phyloP scores from a whole-genome alignment of 2,329 filamentous ascomycete genomes.

The Fusarium odoratissimum region DNA sequence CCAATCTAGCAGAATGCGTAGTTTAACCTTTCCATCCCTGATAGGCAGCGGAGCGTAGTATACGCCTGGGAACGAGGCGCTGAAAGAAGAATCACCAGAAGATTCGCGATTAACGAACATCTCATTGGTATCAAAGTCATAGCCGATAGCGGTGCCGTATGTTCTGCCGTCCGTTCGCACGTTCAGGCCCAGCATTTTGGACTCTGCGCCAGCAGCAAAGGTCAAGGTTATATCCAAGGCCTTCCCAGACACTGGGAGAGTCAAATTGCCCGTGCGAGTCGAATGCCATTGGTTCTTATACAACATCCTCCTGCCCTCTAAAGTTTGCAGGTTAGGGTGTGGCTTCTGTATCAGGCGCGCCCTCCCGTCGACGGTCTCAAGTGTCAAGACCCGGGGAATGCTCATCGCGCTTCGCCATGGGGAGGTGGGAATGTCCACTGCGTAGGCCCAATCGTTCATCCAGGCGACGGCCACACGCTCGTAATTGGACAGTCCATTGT shows the following conservation, averaged over 20 bases:
- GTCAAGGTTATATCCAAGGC: neutral
- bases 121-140: neutral
- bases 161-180: neutral
- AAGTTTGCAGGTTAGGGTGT: accelerated
- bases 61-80: neutral
- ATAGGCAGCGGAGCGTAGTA: neutral
- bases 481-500: neutral
- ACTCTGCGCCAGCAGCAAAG: neutral
- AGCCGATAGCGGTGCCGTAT: neutral
- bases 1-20: neutral
- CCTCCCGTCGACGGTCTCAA: neutral
- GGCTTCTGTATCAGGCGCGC: neutral
- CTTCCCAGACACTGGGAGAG: neutral
- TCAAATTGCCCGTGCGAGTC: neutral
- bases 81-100: neutral
- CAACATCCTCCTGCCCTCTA: neutral
- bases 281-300: neutral
- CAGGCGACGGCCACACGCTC: neutral
- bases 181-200: neutral
- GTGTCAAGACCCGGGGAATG: neutral
- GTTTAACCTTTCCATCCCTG: neutral
- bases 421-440: neutral
- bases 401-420: neutral
- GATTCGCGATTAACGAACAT: neutral
- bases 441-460: neutral